These are phyloP conservation scores for Avena atlantica DNA, from an alignment of 176 grass and related monocot genomes.

Conservation along the genomic window DNA sequence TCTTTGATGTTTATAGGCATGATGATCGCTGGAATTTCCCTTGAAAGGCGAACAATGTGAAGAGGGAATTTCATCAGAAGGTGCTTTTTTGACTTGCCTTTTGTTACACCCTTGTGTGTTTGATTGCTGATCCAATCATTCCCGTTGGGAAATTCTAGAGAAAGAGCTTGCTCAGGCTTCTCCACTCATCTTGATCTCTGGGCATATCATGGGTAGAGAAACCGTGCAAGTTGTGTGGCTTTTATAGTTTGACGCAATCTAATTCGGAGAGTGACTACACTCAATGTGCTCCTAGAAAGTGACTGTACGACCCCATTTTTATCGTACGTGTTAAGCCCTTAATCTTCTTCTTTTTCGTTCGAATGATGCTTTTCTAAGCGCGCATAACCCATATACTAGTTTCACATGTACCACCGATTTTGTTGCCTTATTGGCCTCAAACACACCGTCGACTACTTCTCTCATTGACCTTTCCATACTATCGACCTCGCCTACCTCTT, in stretches of 20 bases:
- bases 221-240: conserved; percentile 29
- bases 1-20: conserved; percentile 1
- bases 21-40: conserved; percentile 1
- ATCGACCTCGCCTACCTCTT: neutral
- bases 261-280: neutral
- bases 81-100: conserved; percentile 36
- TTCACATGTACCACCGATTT: neutral
- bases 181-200: conserved; percentile 28
- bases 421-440: neutral
- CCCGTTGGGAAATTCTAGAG: neutral
- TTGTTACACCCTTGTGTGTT: conserved; percentile 23
- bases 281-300: neutral
- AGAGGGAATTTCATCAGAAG: conserved; percentile 35
- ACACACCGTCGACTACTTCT: neutral
- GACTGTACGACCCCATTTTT: neutral
- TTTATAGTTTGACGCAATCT: conserved; percentile 3
- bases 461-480: neutral
- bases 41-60: neutral
- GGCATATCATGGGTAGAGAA: conserved; percentile 19
- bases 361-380: neutral
- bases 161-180: conserved; percentile 31
- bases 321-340: neutral
- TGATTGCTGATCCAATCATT: conserved; percentile 4
- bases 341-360: neutral
- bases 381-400: neutral